phyloP scores from a whole-genome alignment of 108 stramenopile genomes.

The Skeletonema potamos region DNA sequence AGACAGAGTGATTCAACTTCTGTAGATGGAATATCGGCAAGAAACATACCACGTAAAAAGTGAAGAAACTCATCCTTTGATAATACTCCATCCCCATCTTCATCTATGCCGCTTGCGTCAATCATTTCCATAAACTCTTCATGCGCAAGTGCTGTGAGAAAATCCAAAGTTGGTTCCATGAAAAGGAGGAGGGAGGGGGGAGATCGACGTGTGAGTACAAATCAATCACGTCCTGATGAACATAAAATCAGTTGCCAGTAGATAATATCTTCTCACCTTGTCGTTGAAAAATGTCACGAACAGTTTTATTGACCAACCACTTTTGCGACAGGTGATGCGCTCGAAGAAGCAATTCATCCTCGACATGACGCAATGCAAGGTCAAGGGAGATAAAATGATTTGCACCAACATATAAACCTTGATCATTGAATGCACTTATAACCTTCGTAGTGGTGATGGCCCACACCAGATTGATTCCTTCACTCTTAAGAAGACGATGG shows the following conservation, averaged over 20 bases:
- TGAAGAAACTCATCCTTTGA: background rate
- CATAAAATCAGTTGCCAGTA: too few species aligned
- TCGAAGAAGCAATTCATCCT: background rate
- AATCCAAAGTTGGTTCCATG: background rate
- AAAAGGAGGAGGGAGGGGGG: background rate
- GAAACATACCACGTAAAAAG: background rate
- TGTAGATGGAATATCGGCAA: background rate
- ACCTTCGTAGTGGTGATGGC: background rate
- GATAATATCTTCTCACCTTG: background rate
- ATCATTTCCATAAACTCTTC: background rate
- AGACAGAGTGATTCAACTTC: background rate
- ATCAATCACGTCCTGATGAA: too few species aligned
- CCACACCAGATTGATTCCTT: background rate
- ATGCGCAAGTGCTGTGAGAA: background rate
- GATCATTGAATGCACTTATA: background rate
- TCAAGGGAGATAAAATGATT: background rate
- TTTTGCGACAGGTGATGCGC: background rate
- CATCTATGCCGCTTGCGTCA: background rate
- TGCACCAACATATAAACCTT: background rate
- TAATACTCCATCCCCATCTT: background rate
- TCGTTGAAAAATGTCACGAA: background rate
- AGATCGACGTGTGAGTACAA: background rate
- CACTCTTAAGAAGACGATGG: background rate
- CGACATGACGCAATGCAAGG: background rate
- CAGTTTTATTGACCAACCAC: background rate